Conservation (phyloP, 2,329 filamentous ascomycete species). For the Trichoderma sp. region DNA sequence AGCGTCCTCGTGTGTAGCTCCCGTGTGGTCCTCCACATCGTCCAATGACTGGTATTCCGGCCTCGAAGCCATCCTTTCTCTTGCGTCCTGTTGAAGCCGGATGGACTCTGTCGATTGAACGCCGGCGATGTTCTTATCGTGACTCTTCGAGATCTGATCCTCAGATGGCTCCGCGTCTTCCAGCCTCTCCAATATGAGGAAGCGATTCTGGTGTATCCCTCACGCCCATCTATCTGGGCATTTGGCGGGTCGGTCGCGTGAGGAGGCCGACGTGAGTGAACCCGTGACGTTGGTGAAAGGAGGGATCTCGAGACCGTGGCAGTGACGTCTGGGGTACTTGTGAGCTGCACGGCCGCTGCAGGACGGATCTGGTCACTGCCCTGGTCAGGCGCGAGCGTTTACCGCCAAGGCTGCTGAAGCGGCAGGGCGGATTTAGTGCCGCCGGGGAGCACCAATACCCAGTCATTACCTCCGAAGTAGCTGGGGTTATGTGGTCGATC, state of each 20-base stretch:
- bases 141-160: neutral
- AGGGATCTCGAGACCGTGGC: conserved; percentile 1
- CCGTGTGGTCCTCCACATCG: conserved; percentile 16
- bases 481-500: neutral
- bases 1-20: conserved; percentile 17
- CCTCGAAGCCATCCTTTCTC: neutral
- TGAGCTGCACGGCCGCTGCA: conserved; percentile 11
- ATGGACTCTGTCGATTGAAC: neutral
- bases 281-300: conserved; percentile 11
- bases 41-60: conserved; percentile 40
- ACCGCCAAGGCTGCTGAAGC: conserved; percentile 7
- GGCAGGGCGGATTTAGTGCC: conserved; percentile 23
- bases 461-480: neutral
- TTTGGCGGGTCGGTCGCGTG: conserved; percentile 18
- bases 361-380: conserved; percentile 6
- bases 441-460: neutral
- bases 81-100: neutral
- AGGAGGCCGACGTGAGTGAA: neutral
- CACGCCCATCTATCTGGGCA: neutral
- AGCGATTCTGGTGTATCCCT: conserved; percentile 4
- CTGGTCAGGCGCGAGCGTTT: neutral
- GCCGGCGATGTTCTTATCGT: neutral
- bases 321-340: neutral
- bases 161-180: neutral
- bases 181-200: neutral